phyloP scores from a whole-genome alignment of 768 basidiomycete species.

The Suillus spraguei region DNA sequence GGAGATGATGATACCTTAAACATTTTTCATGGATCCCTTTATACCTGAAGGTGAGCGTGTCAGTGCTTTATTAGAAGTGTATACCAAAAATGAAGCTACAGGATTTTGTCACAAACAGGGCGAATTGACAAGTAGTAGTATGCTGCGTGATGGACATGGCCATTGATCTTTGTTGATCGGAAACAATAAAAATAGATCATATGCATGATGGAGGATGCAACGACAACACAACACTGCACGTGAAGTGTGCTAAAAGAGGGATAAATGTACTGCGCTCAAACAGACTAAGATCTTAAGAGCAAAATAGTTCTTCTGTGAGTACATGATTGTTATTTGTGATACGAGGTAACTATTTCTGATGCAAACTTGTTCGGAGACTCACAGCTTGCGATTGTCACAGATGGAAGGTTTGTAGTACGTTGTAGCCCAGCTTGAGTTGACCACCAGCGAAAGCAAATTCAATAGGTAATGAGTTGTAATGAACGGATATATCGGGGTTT shows the following conservation, averaged over 20 bases:
- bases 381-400: background rate
- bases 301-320: background rate
- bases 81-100: background rate
- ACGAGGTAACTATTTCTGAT: background rate
- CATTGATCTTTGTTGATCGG: background rate
- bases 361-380: background rate
- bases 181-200: background rate
- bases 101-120: background rate
- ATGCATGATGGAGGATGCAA: background rate
- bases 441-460: background rate
- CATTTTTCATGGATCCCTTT: background rate
- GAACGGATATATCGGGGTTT: background rate
- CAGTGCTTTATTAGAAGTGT: background rate
- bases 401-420: background rate
- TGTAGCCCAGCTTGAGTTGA: background rate
- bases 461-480: background rate
- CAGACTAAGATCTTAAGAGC: background rate
- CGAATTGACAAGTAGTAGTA: background rate
- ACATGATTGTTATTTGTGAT: background rate
- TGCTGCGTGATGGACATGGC: background rate
- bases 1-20: background rate
- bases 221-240: background rate
- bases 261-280: background rate
- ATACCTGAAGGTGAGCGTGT: background rate
- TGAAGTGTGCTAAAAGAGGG: background rate